phyloP scores from a whole-genome alignment of 2,329 filamentous ascomycete species.

The Ceratocystis eucalypticola region DNA sequence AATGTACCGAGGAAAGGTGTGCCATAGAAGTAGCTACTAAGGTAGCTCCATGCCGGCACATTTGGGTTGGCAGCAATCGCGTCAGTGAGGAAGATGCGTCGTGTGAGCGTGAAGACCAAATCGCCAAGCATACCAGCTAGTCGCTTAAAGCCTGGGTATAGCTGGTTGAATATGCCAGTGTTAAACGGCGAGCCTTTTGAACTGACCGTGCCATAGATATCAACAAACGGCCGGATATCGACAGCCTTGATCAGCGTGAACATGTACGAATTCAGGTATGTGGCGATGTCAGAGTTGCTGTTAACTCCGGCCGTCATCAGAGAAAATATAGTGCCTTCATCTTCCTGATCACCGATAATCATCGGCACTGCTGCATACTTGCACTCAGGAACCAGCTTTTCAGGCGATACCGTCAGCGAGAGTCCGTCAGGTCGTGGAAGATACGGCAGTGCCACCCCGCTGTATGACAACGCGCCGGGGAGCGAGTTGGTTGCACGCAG shows the following conservation, averaged over 20 bases:
- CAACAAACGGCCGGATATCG: constrained; percentile 37
- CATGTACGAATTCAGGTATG: constrained; percentile 40
- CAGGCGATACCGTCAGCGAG: constrained; percentile 39
- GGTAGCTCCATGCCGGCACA: constrained; percentile 46
- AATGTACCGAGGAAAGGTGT: constrained; percentile 50
- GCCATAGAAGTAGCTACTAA: constrained; percentile 45
- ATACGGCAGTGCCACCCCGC: constrained; percentile 46
- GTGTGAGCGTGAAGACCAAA: constrained; percentile 37
- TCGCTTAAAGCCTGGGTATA: constrained; percentile 53
- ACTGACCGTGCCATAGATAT: constrained; percentile 39
- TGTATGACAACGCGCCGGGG: constrained; percentile 42
- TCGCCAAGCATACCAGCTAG: constrained; percentile 52
- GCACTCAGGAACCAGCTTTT: constrained; percentile 33
- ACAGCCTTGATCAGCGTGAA: constrained; percentile 31
- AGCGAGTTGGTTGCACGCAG: constrained; percentile 46
- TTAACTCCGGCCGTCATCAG: constrained; percentile 45
- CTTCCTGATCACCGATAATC: constrained; percentile 51
- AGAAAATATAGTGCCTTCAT: constrained; percentile 52
- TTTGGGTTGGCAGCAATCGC: constrained; percentile 30
- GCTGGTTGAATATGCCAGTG: constrained; percentile 43
- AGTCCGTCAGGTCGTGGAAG: constrained; percentile 47
- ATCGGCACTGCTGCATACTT: constrained; percentile 46
- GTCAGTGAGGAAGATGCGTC: constrained; percentile 33
- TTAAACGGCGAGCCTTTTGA: constrained; percentile 47
- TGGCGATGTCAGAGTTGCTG: constrained; percentile 37